Base-by-base conservation (phyloP, 2,329 filamentous ascomycete genomes). In the Aspergillus sojae region DNA sequence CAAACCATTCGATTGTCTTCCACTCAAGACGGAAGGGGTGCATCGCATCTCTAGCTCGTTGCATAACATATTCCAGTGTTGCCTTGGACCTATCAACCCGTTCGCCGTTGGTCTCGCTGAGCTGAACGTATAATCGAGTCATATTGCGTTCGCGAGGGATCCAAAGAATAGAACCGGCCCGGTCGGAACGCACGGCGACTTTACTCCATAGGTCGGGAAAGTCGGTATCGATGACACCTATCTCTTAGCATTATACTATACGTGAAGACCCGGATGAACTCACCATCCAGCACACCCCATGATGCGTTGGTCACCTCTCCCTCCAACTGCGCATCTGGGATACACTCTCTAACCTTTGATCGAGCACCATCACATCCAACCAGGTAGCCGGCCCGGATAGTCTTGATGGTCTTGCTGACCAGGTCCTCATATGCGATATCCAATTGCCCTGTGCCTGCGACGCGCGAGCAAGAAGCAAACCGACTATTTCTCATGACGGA, bases 131-230 rank as follows among this genome's bases (percentile, higher is more conserved):
- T 4, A 85, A 81, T 53, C 90, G 85, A 0, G 89, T 92, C 84
- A 92, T 87, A 71, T 90, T 90, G 48, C 88, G 83, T 75, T 92
- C 90, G 45, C 90, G 85, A 5, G 90, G 90, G 59, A 92, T 89
- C 74, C 91, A 89, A n/a, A 92, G 82, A 53, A 92, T 87, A 0
- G 89, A 90, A 3, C 90, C 90, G 52, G 87, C 82, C 63, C 86
- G 82, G 65, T 91, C 34, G 14, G 34, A 36, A 36, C 34, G 34
- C 14, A 36, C 34, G 3, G 34, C 34, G 6, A 36, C 34, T 16
- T 36, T 36, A 16, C 34, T 36, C 34, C 34, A 36, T 1, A 36
- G 34, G 34, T 36, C 34, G 34, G 34, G 34, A 36, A 36, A 36
- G 10, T 36, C 34, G 34, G 34, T 36, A 36, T 36, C 39, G 39